Base-by-base conservation (phyloP, 345 rosid species). In the Sisymbrium altissimum region DNA sequence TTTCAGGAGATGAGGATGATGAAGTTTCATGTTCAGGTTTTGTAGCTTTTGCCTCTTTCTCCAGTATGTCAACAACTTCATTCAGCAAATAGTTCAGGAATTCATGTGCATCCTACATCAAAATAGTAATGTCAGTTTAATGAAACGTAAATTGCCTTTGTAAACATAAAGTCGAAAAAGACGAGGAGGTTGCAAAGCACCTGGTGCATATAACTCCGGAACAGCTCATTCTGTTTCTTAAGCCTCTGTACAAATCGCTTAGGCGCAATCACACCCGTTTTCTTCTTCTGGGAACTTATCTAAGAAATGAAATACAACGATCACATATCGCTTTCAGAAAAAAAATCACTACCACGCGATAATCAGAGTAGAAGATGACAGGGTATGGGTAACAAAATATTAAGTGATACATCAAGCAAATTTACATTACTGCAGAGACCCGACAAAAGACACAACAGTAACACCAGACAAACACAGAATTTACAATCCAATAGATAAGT, bases 141-240 rank as follows among this genome's bases (percentile, higher is more conserved):
- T 30, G 14, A 50, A 32, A 25, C 11, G 25, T 25, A 35, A 23
- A 45, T 45, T 8, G 60, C 33, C 18, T 44, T 56, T 39, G 11
- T 45, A n/a, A 55, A 36, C 35, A 41, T 4, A 64, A 54, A 10
- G 8, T 36, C 1, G 1, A 12, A 29, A 49, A 54, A 35, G 38
- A 71, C 21, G 10, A 65, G 9, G 41, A 56, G 7, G 8, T 40
- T 49, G 48, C 46, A 32, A 45, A 36, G 61, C 68, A 92, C 98
- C 98, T 96, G 99, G 79, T 92, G 99, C 99, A 96, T 92, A 78
- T 96, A 96, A 80, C 99, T 92, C 48, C 99, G 93, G 78, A 96
- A 96, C 70, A 89, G 89, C 84, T 96, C 99, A 79, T 96, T 96
- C 80, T 96, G 99, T 82, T 96, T 96, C 84, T 96, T 96, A 86